A percentile compares a stretch with the other conserved stretches of the same genome.
Conservation (phyloP, 2,329 filamentous ascomycete species). For the Hypoxylon sp. region DNA sequence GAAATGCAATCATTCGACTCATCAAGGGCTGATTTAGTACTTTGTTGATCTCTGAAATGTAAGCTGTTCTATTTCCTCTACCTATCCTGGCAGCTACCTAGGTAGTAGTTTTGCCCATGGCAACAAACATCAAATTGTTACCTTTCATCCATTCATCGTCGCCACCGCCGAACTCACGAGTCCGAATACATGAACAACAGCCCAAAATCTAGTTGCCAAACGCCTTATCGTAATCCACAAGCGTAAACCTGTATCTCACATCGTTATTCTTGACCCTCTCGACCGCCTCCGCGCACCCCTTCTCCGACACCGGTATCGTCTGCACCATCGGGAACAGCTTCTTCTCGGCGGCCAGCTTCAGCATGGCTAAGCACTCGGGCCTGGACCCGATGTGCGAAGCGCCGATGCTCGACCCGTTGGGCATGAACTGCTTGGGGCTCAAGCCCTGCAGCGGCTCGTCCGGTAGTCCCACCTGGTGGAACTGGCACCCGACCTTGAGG, state of each 20-base stretch:
- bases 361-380: slow-evolving; percentile 68
- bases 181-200: no score
- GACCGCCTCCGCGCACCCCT: slow-evolving; percentile 76
- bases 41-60: no score
- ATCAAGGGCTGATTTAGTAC: no score
- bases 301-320: slow-evolving; percentile 72
- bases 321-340: slow-evolving; percentile 62
- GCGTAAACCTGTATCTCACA: slow-evolving; percentile 77
- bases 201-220: slow-evolving; percentile 59
- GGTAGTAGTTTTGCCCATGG: no score
- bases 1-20: no score
- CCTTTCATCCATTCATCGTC: no score
- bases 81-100: no score
- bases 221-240: slow-evolving; percentile 75
- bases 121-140: no score
- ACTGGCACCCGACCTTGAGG: slow-evolving; percentile 64
- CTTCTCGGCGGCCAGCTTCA: slow-evolving; percentile 69
- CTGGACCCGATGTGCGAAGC: slow-evolving; percentile 71
- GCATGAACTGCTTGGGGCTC: slow-evolving; percentile 56
- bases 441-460: slow-evolving; percentile 61
- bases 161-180: no score
- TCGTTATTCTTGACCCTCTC: slow-evolving; percentile 76
- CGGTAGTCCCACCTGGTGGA: slow-evolving; percentile 69
- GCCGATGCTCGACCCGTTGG: slow-evolving; percentile 53
- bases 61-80: no score